Conservation (phyloP, 2,329 filamentous ascomycete species). For the Aureobasidium sp. region DNA sequence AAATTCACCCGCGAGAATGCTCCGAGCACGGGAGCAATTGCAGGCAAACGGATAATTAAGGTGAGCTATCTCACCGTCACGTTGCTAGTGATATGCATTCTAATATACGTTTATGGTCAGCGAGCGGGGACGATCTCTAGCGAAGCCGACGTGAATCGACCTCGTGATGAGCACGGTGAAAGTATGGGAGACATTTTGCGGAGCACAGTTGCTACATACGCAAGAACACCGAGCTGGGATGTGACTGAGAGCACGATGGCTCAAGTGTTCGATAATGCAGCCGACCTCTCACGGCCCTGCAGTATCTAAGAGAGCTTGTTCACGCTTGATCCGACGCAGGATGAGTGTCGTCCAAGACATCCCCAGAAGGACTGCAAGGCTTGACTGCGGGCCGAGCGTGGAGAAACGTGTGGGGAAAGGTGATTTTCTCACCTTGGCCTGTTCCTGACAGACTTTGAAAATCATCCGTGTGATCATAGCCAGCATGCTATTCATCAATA, state of each 20-base stretch:
- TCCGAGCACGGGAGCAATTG: not conserved
- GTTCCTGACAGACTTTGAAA: constrained; percentile 1
- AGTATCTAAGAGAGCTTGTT: not conserved
- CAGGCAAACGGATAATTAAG: not conserved
- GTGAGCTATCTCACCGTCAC: not conserved
- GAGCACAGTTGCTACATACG: not conserved
- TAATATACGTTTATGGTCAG: constrained; percentile 12
- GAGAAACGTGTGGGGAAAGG: constrained; percentile 7
- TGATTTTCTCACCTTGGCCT: too few relatives aligned
- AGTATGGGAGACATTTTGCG: not conserved
- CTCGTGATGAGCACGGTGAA: not conserved
- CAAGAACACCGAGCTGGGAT: not conserved
- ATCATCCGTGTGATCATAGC: not conserved
- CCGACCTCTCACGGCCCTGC: too few relatives aligned
- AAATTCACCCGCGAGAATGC: not conserved
- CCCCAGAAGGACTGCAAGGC: constrained; percentile 3
- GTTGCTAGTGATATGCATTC: constrained; percentile 4
- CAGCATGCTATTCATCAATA: not conserved
- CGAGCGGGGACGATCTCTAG: not conserved
- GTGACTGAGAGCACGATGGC: too few relatives aligned
- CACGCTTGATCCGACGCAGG: not conserved
- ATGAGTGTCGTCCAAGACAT: not conserved
- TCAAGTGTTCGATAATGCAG: too few relatives aligned
- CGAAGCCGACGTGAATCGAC: not conserved
- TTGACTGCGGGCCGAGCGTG: constrained; percentile 12